Conservation (phyloP, 1,284 basidiomycete genomes). For the Inonotus hispidus region DNA sequence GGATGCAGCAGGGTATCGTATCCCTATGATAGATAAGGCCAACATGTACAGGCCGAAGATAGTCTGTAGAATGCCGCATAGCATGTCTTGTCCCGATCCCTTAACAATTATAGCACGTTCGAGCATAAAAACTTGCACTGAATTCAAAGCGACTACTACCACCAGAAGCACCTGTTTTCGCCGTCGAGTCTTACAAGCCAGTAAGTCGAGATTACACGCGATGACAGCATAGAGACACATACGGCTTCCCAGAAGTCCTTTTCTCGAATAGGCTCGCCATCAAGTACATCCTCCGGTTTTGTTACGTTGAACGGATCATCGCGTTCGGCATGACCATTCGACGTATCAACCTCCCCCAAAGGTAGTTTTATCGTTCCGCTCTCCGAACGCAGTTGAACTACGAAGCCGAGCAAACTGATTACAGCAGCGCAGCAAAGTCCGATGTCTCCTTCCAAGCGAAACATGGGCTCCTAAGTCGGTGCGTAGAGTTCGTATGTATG, state of each 20-base stretch:
- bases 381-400: conserved; percentile 28
- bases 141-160: conserved; percentile 40
- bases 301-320: conserved; percentile 76
- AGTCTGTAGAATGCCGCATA: conserved; percentile 45
- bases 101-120: conserved; percentile 44
- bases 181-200: conserved; percentile 41
- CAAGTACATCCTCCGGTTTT: conserved; percentile 60
- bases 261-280: conserved; percentile 72
- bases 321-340: conserved; percentile 28
- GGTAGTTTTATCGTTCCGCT: conserved; percentile 57
- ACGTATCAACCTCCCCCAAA: conserved; percentile 25
- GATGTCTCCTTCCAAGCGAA: conserved; percentile 41
- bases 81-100: conserved; percentile 28
- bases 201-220: background rate
- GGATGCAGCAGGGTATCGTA: conserved; percentile 44
- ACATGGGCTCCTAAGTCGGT: background rate
- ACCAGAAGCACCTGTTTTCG: conserved; percentile 48
- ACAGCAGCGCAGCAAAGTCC: conserved; percentile 40
- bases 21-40: conserved; percentile 44
- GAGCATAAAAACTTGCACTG: conserved; percentile 46
- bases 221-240: conserved; percentile 12
- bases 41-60: conserved; percentile 58
- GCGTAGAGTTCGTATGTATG: background rate
- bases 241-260: conserved; percentile 69
- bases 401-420: conserved; percentile 40